A percentile compares a stretch with the other conserved stretches of the same genome.
Evolutionary conservation across 306 rosid genomes (phyloP).

Genomic region (Cicer bijugum): DNA sequence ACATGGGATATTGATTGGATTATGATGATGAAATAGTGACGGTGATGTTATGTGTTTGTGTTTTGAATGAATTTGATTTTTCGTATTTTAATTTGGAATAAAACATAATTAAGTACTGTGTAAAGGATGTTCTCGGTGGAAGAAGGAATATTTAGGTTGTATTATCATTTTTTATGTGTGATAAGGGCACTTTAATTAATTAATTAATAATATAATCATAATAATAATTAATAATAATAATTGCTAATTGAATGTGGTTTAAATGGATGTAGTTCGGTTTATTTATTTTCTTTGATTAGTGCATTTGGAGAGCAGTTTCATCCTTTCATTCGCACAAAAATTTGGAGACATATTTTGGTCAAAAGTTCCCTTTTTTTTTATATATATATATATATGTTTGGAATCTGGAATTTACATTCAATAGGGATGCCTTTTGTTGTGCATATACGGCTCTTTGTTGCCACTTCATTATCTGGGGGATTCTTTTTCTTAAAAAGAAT

Average conservation of each 20-base stretch:
- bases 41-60: not conserved
- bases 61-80: constrained; percentile 1
- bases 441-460: not conserved
- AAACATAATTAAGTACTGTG: too few species aligned
- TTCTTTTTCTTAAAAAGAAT: not conserved
- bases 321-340: too few species aligned
- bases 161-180: not conserved
- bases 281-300: too few species aligned
- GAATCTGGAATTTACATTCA: constrained; percentile 25
- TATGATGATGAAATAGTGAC: not conserved
- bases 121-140: not conserved
- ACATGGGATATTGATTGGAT: not conserved
- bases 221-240: too few species aligned
- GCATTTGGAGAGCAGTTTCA: too few species aligned
- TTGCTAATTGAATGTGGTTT: not conserved
- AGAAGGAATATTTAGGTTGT: constrained; percentile 12
- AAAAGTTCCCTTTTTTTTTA: not conserved
- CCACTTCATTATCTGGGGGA: constrained; percentile 7
- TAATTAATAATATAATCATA: too few species aligned
- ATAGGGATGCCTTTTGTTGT: not conserved
- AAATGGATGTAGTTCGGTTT: not conserved
- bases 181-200: not conserved
- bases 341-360: not conserved
- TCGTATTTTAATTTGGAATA: not conserved
- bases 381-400: not conserved